Percentiles rank a stretch among this genome's conserved stretches.
phyloP scores from a whole-genome alignment of 192 early-diverging fungal species.

The Backusella australiensis region DNA sequence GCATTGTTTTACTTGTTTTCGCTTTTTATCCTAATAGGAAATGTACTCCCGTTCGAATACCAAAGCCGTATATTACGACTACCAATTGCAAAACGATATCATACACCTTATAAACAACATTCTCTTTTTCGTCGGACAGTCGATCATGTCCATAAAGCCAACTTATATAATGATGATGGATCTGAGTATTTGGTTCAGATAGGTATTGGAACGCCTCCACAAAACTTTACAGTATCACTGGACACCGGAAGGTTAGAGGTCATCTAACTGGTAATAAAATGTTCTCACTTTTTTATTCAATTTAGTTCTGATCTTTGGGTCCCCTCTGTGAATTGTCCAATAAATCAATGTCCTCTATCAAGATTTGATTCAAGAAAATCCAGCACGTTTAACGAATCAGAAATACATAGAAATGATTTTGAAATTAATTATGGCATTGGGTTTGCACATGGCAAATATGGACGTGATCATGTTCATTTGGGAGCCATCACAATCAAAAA shows the following conservation, averaged over 20 bases:
- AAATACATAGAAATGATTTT: slow-evolving; percentile 5
- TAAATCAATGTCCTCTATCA: background rate
- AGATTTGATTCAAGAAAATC: slow-evolving; percentile 28
- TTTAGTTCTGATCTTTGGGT: slow-evolving; percentile 33
- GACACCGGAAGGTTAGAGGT: slow-evolving; percentile 27
- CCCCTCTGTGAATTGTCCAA: slow-evolving; percentile 16
- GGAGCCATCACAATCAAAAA: background rate
- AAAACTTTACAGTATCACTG: slow-evolving; percentile 25
- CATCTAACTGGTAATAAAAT: background rate
- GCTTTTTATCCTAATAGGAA: background rate
- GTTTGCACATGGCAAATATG: slow-evolving; percentile 16
- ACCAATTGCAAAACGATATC: background rate
- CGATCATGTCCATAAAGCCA: background rate
- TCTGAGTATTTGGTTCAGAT: slow-evolving; percentile 22
- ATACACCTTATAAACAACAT: background rate
- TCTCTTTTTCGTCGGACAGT: background rate
- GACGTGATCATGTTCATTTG: slow-evolving; percentile 16
- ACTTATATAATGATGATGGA: slow-evolving; percentile 20
- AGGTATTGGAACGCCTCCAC: slow-evolving; percentile 24
- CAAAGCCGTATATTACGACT: background rate
- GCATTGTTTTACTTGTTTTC: background rate
- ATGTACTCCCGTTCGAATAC: background rate
- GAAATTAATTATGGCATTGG: slow-evolving; percentile 30
- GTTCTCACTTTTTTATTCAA: background rate
- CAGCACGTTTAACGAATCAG: slow-evolving; percentile 9